Base-by-base conservation (phyloP, 2,329 filamentous ascomycete species). In the Onygenales sp. region DNA sequence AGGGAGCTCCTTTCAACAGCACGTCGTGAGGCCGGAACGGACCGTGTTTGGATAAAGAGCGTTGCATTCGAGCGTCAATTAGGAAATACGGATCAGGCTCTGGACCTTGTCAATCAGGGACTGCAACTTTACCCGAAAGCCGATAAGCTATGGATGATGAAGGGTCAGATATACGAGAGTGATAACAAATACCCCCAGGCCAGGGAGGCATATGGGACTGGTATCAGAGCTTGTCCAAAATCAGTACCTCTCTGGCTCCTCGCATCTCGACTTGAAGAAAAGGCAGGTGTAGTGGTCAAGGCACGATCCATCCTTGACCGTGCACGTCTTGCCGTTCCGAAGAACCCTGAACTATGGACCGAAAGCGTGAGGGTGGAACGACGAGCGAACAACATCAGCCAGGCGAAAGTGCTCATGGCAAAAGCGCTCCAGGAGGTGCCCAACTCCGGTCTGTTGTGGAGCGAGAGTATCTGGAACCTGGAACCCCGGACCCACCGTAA, bases 111-210 rank as follows among this genome's bases (percentile, higher is more conserved):
- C 43, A 88, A 91, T 55, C 86, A 94, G 66, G 93, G 86, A 1
- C 75, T 98, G 37, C 85, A 91, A 59, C 79, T 88, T 8, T 98
- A 95, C 74, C 92, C 93, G 0, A 81, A 84, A 44, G 83, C 86
- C 10, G 80, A 88, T 51, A 97, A 97, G 71, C 78, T 98, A 27
- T 96, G 92, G 86, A 96, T 97, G 87, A 88, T 95, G 76, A 98
- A 98, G 72, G 93, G 94, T 0, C 93, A 98, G 67, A 93, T 97
- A 57, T 98, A 98, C 76, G 87, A 96, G 65, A 80, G 84, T 43
- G 79, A 90, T 46, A 84, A 81, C 61, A 90, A 89, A 72, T 74
- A 86, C 11, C 84, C 86, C 0, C 87, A 93, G 69, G 93, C 93
- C 2, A 83, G 93, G 46, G 90, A 97, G 67, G 90, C 92, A 0